phyloP scores from a whole-genome alignment of 257 asterid genomes.

The Solanum dulcamara region DNA sequence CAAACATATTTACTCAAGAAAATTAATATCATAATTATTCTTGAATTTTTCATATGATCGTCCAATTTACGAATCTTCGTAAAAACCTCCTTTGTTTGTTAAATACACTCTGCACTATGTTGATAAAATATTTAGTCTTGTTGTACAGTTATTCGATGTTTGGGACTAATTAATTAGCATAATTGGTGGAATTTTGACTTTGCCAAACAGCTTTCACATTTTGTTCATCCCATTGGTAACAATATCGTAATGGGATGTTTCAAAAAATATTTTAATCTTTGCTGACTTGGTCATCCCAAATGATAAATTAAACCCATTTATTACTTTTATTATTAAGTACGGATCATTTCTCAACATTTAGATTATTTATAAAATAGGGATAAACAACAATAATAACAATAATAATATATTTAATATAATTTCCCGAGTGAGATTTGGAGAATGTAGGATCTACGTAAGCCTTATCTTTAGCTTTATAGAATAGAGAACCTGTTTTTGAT shows the following conservation, averaged over 20 bases:
- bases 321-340: background rate
- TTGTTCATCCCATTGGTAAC: background rate
- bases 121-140: no score
- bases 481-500: no score
- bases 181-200: background rate
- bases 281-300: background rate
- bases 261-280: background rate
- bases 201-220: background rate
- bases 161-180: background rate
- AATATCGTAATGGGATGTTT: background rate
- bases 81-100: background rate
- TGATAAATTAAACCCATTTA: background rate
- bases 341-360: no score
- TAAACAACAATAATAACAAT: no score
- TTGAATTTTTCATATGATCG: background rate
- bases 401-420: no score
- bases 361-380: no score
- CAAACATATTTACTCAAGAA: no score
- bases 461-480: no score
- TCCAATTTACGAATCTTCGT: background rate
- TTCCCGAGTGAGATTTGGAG: accelerated
- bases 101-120: no score
- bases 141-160: no score
- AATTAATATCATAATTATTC: no score
- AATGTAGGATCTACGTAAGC: no score